These are phyloP conservation scores for Daldinia childiae DNA, from an alignment of 495 filamentous ascomycete genomes.

Conservation along the genomic window DNA sequence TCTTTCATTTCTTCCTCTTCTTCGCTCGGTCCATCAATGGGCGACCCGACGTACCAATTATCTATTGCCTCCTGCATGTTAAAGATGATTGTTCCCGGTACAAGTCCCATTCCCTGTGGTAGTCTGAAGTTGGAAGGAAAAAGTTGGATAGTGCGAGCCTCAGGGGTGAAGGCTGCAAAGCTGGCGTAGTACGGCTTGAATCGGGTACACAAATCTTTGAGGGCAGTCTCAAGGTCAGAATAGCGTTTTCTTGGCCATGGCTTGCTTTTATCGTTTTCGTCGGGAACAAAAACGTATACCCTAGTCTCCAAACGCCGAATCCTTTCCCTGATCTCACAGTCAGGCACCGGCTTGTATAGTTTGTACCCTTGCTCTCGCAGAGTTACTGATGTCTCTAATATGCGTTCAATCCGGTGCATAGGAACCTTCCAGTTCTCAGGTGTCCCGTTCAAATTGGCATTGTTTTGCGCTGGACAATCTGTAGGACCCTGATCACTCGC, in stretches of 20 bases:
- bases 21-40: background rate
- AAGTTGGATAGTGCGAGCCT: conserved; percentile 31
- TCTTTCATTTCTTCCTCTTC: conserved; percentile 4
- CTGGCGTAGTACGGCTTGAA: conserved; percentile 39
- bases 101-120: background rate
- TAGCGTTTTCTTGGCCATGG: conserved; percentile 40
- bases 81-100: conserved; percentile 19
- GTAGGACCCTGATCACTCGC: background rate
- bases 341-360: background rate
- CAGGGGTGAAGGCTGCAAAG: conserved; percentile 36
- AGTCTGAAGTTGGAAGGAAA: conserved; percentile 25
- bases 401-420: conserved; percentile 32
- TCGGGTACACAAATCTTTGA: conserved; percentile 32
- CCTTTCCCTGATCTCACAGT: conserved; percentile 11
- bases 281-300: conserved; percentile 27
- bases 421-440: conserved; percentile 25
- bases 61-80: conserved; percentile 23
- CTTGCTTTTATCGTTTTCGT: conserved; percentile 6
- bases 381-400: conserved; percentile 42
- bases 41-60: conserved; percentile 10
- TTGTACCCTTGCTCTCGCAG: conserved; percentile 16
- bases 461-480: background rate
- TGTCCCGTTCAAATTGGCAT: background rate
- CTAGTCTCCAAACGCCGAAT: conserved; percentile 10
- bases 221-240: conserved; percentile 36